Base-by-base conservation (phyloP, 768 basidiomycete species). In the Leucosporidium creatinivorum region DNA sequence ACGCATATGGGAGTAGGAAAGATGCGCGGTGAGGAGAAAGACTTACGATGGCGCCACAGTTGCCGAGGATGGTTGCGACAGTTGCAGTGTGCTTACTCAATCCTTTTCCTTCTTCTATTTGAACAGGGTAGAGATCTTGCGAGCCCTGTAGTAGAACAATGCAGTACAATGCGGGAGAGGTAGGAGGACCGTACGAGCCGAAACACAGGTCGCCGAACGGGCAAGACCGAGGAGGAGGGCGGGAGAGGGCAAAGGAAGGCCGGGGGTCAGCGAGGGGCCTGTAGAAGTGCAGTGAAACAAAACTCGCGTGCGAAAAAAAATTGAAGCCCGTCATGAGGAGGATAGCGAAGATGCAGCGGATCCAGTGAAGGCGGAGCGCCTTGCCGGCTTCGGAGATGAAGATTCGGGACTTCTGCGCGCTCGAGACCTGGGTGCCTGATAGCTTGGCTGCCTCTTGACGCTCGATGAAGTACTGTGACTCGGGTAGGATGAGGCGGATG, bases 321-420 rank as follows among this genome's bases (percentile, higher is more conserved):
- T 72, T 69, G 59, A 69, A 72, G 17, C 67, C 61, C 15, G 67
- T 47, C 70, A 72, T 72, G 10, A 72, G 59, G 23, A 91, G 79
- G 26, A 93, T 83, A 0, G 88, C 88, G 74, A 93, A 93, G 59
- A 93, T 85, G 76, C 88, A 91, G 44, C 89, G 76, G 18, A 85
- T 70, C 91, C 91, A 94, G 75, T 96, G 89, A 18, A 74, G 77
- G 80, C 84, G 89, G 36, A 73, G 51, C 0, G 72, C 94, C 63
- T 79, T 80, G 66, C 83, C 81, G 0, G 85, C 85, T 77, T 93
- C 90, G 61, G 78, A 81, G 13, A 92, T 44, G 82, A 97, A 96
- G 1, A 87, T 87, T 81, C 89, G 89, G 62, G 83, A 74, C 15
- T 75, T 69, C 10, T 61, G 25, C 1, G 33, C 21, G 12, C 59